Evolutionary conservation across 257 asterid genomes (phyloP).

Genomic region (Parsonsia alboflavescens): DNA sequence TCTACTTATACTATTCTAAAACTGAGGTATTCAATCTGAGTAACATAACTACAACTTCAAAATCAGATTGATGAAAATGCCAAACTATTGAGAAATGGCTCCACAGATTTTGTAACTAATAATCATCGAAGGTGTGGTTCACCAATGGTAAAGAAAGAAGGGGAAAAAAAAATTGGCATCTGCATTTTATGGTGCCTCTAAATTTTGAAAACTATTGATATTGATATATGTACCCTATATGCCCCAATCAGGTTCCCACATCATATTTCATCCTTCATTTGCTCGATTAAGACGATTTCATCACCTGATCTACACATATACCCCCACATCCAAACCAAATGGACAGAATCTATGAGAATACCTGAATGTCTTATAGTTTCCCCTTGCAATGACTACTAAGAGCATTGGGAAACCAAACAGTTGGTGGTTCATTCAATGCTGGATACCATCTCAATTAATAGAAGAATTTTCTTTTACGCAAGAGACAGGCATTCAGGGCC

Average conservation of each 20-base stretch:
- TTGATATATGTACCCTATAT: background rate
- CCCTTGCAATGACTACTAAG: background rate
- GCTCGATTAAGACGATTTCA: background rate
- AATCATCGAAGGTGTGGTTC: background rate
- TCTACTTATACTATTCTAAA: background rate
- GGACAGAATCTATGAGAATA: background rate
- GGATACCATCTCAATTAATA: background rate
- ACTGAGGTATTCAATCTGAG: background rate
- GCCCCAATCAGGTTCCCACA: background rate
- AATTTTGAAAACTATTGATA: background rate
- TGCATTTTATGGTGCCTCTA: background rate
- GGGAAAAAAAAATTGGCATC: background rate
- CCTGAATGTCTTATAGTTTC: background rate
- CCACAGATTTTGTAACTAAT: background rate
- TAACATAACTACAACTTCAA: background rate
- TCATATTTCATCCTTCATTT: background rate
- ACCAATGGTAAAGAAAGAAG: background rate
- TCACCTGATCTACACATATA: background rate
- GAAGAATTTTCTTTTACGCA: background rate
- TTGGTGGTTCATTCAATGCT: background rate
- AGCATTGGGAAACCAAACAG: background rate
- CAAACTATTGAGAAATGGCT: background rate
- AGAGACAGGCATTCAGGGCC: background rate
- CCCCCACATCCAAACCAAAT: background rate
- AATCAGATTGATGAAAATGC: background rate